Evolutionary conservation across 2,329 filamentous ascomycete species (phyloP), one percentile per base, ranked within the genome.

Genomic region (Metarhizium anisopliae): DNA sequence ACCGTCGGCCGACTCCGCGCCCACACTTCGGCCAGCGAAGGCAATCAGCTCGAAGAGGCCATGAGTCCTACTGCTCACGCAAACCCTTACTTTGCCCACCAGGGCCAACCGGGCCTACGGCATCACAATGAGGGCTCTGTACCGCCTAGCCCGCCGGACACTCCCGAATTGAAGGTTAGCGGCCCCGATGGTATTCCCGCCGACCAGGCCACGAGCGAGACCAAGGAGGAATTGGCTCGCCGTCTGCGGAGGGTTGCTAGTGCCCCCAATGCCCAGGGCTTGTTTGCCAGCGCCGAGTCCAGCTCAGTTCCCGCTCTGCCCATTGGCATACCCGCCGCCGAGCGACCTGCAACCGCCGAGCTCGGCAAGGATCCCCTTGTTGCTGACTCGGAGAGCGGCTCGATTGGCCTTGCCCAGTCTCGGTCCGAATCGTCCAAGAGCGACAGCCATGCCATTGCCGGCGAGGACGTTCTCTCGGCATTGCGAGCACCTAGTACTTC

Each of bases 1-100:
- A 86, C 88, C 64, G 90, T 95, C 67, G 87, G 87, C 67, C 87
- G 93, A 64, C 90, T 93, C 68, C 85, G 93, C 65, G 95, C 91
- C 40, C 86, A 89, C 58, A 97, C 93, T 30, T 89, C 95, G 56
- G 90, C 90, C 62, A 96, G 91, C 73, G 93, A 96, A 73, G 92
- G 92, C 63, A 91, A 96, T 68, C 83, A 87, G 57, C 80, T 96
- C 61, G 93, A 96, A 63, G 92, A 96, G 71, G 79, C 83, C 59
- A 80, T 95, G 66, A 96, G 92, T 67, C 94, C 94, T 30, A 97
- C 91, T 4, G 93, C 92, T 53, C 85, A 93, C 67, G 93, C 91
- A 61, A 99, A 99, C 70, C 94, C 94, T 18, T 99, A 99, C 74
- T 99, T 97, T 72, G 89, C 86, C 62, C 94, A 97, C 70, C 94